These are phyloP conservation scores for Aspergillus novoparasiticus DNA, from an alignment of 2,329 filamentous ascomycete genomes.

Conservation along the genomic window DNA sequence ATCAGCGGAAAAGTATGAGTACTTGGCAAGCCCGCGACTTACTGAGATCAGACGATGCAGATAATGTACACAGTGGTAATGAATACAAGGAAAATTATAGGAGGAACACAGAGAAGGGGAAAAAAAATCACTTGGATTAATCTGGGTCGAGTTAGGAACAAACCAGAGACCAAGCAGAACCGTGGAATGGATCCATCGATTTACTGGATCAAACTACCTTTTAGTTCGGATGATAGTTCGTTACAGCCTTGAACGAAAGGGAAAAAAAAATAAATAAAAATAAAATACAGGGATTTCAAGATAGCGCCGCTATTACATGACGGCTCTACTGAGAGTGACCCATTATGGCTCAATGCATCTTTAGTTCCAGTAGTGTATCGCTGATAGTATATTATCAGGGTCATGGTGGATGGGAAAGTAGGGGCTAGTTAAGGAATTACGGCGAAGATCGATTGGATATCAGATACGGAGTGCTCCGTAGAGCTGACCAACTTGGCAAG, in stretches of 20 bases:
- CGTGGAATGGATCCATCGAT: constrained; percentile 1
- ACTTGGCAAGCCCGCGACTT: background rate
- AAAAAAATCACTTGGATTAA: background rate
- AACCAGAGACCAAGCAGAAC: background rate
- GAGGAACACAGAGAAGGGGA: background rate
- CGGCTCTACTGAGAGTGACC: background rate
- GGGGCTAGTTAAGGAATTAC: background rate
- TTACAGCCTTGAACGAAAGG: constrained; percentile 2
- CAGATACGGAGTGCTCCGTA: background rate
- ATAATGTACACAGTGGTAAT: background rate
- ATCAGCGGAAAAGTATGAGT: background rate
- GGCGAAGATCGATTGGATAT: constrained; percentile 5
- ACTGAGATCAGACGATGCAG: background rate
- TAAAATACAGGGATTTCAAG: background rate
- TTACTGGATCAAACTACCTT: background rate
- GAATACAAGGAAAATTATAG: constrained; percentile 4
- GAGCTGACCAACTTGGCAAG: background rate
- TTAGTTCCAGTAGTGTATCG: background rate
- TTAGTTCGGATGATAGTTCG: constrained; percentile 3
- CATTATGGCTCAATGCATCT: background rate
- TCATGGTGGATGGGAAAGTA: constrained; percentile 10
- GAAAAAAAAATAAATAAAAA: background rate
- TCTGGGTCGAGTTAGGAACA: constrained; percentile 1
- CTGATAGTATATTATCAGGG: constrained; percentile 1
- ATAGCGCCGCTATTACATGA: background rate